These are phyloP conservation scores for Hymenoscyphus scutula DNA, from an alignment of 2,329 filamentous ascomycete species.

Conservation along the genomic window DNA sequence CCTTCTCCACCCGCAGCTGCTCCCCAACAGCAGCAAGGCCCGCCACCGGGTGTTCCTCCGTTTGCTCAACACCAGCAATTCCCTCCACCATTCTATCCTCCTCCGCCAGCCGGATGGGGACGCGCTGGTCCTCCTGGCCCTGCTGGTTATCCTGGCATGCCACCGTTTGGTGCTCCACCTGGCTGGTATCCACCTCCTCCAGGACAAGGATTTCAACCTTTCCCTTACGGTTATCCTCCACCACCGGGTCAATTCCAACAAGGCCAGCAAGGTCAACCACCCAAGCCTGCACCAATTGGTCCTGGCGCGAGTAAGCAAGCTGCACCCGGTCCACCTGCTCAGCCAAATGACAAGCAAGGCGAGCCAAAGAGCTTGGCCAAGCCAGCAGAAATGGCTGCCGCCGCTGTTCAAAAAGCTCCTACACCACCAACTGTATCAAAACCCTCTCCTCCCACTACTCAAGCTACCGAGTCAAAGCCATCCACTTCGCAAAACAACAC, in stretches of 20 bases:
- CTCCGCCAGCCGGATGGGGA: slow-evolving; percentile 53
- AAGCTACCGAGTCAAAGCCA: slow-evolving; percentile 44
- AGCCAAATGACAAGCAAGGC: slow-evolving; percentile 43
- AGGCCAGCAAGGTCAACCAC: slow-evolving; percentile 35
- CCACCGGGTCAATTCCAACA: slow-evolving; percentile 58
- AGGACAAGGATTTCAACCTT: slow-evolving; percentile 71
- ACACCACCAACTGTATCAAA: slow-evolving; percentile 68
- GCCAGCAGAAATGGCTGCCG: slow-evolving; percentile 39
- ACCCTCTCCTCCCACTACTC: slow-evolving; percentile 53
- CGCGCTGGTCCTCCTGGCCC: slow-evolving; percentile 56
- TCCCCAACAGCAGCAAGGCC: slow-evolving; percentile 19
- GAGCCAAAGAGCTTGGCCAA: slow-evolving; percentile 55
- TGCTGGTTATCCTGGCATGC: slow-evolving; percentile 69
- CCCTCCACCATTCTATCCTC: slow-evolving; percentile 37
- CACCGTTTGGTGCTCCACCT: slow-evolving; percentile 62
- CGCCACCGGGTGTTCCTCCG: slow-evolving; percentile 25
- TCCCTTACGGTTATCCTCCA: slow-evolving; percentile 47
- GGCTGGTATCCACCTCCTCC: slow-evolving; percentile 75
- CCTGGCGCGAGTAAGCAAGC: slow-evolving; percentile 49
- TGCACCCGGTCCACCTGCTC: slow-evolving; percentile 44
- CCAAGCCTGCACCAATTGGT: slow-evolving; percentile 51
- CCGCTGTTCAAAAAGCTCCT: slow-evolving; percentile 47
- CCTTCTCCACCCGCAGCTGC: slow-evolving; percentile 8
- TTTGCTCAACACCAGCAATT: slow-evolving; percentile 44
- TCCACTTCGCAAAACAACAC: slow-evolving; percentile 19